Percentiles rank a stretch among this genome's conserved stretches.
Evolutionary conservation across 495 filamentous ascomycete genomes (phyloP).

Genomic region (Penicillium canescens): DNA sequence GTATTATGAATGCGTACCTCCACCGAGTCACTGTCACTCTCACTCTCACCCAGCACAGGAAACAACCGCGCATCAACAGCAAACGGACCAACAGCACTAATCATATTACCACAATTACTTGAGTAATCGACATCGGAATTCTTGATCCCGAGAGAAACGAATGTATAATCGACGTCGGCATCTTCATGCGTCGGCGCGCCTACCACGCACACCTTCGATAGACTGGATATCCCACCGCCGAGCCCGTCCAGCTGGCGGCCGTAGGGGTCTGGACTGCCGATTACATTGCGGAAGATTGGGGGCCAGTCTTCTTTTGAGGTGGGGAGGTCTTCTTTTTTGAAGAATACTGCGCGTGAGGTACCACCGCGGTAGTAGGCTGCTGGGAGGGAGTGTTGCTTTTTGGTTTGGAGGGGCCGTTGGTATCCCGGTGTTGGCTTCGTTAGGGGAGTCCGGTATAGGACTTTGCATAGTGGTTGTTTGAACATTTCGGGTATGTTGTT

Average conservation of each 20-base stretch:
- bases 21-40: conserved; percentile 13
- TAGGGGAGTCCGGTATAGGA: background rate
- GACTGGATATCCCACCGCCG: conserved; percentile 67
- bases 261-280: conserved; percentile 69
- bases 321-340: conserved; percentile 55
- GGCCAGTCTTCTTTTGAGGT: conserved; percentile 48
- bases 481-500: background rate
- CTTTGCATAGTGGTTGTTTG: background rate
- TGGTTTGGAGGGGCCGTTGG: background rate
- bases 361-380: conserved; percentile 74
- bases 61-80: conserved; percentile 58
- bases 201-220: conserved; percentile 71
- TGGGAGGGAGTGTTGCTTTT: conserved; percentile 46
- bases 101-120: conserved; percentile 78
- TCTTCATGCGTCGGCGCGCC: conserved; percentile 44
- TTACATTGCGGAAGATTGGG: conserved; percentile 57
- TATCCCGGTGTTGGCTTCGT: background rate
- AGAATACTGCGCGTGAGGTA: conserved; percentile 68
- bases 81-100: conserved; percentile 63
- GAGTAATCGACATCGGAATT: conserved; percentile 60
- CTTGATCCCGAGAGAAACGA: conserved; percentile 65
- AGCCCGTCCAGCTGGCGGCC: conserved; percentile 72
- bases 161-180: conserved; percentile 72
- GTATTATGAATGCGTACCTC: conserved; percentile 52
- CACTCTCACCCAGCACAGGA: background rate